phyloP scores from a whole-genome alignment of 805 yeast species.

The Cyberlindnera suaveolens region DNA sequence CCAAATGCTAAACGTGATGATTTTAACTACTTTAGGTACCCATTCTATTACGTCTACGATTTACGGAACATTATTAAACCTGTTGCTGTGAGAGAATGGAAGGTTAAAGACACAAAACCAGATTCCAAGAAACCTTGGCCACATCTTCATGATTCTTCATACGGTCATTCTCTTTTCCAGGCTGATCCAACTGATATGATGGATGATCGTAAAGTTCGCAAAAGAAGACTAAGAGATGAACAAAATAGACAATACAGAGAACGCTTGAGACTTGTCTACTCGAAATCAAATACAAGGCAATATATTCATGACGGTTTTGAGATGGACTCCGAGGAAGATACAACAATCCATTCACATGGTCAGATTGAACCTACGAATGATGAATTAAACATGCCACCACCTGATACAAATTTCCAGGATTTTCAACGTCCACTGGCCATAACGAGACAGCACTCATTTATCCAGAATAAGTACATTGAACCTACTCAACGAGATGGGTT shows the following conservation, averaged over 20 bases:
- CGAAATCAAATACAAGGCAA: neutral
- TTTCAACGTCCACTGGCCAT: conserved; percentile 8
- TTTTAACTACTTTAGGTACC: conserved; percentile 69
- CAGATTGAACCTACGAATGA: neutral
- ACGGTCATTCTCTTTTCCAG: conserved; percentile 77
- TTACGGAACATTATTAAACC: conserved; percentile 74
- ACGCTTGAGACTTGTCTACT: conserved; percentile 22
- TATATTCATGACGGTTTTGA: neutral
- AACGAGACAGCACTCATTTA: conserved; percentile 16
- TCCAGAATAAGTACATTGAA: conserved; percentile 18
- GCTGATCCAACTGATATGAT: conserved; percentile 41
- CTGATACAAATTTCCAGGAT: conserved; percentile 1
- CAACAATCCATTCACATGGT: neutral
- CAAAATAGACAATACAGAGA: conserved; percentile 35
- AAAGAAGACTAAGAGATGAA: conserved; percentile 20
- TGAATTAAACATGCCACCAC: conserved; percentile 17
- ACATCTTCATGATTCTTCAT: conserved; percentile 49
- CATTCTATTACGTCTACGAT: conserved; percentile 77
- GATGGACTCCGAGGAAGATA: neutral
- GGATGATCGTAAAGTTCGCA: conserved; percentile 34
- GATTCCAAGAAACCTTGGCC: conserved; percentile 41
- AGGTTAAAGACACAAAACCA: conserved; percentile 22
- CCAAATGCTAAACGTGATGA: conserved; percentile 82
- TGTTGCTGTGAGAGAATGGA: conserved; percentile 80
- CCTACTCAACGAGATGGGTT: conserved; percentile 30